Evolutionary conservation across 2,329 filamentous ascomycete genomes (phyloP).

Genomic region (Trichoderma koningii): DNA sequence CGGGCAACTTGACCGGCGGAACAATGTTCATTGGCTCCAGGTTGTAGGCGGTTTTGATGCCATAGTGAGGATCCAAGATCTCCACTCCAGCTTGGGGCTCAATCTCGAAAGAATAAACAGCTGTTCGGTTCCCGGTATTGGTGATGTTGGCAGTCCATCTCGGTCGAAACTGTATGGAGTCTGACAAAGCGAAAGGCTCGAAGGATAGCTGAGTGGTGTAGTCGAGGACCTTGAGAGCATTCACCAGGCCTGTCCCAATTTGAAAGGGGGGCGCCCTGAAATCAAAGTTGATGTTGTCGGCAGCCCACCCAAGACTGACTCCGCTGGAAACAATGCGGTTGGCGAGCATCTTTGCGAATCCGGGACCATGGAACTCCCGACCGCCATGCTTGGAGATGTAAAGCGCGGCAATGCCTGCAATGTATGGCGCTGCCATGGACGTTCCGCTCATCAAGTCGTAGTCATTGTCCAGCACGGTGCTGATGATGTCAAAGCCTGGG

Average conservation of each 20-base stretch:
- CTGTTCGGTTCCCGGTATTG: conserved; percentile 45
- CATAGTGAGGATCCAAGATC: conserved; percentile 37
- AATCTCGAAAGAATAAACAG: conserved; percentile 46
- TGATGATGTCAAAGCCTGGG: conserved; percentile 53
- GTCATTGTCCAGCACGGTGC: conserved; percentile 47
- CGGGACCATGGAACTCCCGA: conserved; percentile 42
- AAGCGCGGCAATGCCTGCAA: conserved; percentile 53
- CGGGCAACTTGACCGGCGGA: conserved; percentile 38
- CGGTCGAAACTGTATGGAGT: conserved; percentile 48
- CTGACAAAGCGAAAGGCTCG: conserved; percentile 51
- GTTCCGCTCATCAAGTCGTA: conserved; percentile 56
- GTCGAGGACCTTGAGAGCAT: conserved; percentile 48
- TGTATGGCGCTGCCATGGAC: conserved; percentile 58
- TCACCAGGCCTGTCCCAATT: conserved; percentile 51
- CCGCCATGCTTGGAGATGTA: conserved; percentile 49
- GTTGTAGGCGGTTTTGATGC: conserved; percentile 35
- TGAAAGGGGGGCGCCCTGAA: conserved; percentile 42
- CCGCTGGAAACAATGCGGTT: conserved; percentile 43
- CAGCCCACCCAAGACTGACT: conserved; percentile 38
- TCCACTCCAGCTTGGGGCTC: conserved; percentile 47
- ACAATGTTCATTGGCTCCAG: conserved; percentile 36
- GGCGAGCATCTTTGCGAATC: conserved; percentile 39
- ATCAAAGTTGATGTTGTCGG: conserved; percentile 31
- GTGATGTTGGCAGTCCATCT: conserved; percentile 44
- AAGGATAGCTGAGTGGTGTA: conserved; percentile 42